phyloP scores from a whole-genome alignment of 495 filamentous ascomycete genomes.

The Xylaria grammica region DNA sequence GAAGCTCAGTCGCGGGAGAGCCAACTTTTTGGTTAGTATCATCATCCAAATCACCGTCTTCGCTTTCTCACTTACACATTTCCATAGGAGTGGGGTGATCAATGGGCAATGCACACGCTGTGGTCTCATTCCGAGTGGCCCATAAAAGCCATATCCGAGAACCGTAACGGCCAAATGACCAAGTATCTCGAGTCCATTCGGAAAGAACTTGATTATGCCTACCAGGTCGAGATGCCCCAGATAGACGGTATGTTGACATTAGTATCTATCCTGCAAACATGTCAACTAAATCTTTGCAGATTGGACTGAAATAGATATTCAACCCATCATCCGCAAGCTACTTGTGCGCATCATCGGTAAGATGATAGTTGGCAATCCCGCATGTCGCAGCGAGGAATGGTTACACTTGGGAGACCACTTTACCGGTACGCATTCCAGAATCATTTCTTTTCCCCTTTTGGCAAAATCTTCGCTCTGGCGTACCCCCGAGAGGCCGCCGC shows the following conservation, averaged over 20 bases:
- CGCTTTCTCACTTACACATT: background rate
- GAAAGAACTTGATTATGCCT: slow-evolving; percentile 19
- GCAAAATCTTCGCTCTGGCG: no score
- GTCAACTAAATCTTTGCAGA: background rate
- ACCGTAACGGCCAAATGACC: slow-evolving; percentile 2
- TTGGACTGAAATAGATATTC: background rate
- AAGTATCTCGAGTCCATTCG: slow-evolving; percentile 13
- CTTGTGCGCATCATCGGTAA: slow-evolving; percentile 50
- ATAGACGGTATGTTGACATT: background rate
- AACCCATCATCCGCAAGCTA: slow-evolving; percentile 22
- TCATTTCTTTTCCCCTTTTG: no score
- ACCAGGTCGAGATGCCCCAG: slow-evolving; percentile 12
- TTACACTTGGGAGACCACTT: slow-evolving; percentile 40
- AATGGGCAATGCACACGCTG: background rate
- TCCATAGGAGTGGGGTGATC: slow-evolving; percentile 7
- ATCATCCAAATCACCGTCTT: background rate
- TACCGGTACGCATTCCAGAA: no score
- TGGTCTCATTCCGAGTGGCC: background rate
- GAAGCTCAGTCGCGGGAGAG: slow-evolving; percentile 17
- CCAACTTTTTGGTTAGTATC: slow-evolving; percentile 6
- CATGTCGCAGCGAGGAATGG: slow-evolving; percentile 54
- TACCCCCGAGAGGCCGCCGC: no score
- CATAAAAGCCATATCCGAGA: slow-evolving; percentile 5
- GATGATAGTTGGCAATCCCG: slow-evolving; percentile 47
- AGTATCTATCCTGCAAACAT: background rate